Conservation (phyloP, 495 filamentous ascomycete genomes). For the Schizothecium vesticola region DNA sequence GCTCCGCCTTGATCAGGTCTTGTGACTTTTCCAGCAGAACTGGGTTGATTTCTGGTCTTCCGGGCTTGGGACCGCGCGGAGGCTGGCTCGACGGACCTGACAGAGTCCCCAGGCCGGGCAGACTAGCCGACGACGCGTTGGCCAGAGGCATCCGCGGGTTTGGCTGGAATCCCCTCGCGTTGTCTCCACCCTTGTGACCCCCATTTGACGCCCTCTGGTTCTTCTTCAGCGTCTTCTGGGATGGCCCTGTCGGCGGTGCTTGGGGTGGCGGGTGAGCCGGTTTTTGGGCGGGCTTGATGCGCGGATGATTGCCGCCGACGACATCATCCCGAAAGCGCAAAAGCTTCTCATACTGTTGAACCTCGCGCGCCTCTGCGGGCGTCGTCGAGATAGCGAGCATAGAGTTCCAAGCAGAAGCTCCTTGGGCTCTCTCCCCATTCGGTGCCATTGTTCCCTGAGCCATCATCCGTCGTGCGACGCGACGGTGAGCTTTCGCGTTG, state of each 20-base stretch:
- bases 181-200: constrained; percentile 29
- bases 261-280: constrained; percentile 11
- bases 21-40: constrained; percentile 81
- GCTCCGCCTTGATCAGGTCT: constrained; percentile 73
- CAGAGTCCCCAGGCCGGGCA: constrained; percentile 26
- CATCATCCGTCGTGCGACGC: constrained; percentile 7
- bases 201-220: constrained; percentile 15
- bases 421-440: not conserved
- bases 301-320: constrained; percentile 28
- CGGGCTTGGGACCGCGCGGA: constrained; percentile 29
- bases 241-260: constrained; percentile 16
- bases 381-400: constrained; percentile 18
- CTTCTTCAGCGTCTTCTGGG: not conserved
- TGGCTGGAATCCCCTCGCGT: constrained; percentile 35
- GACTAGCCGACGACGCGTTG: constrained; percentile 7
- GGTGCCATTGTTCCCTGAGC: constrained; percentile 18
- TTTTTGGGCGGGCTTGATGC: constrained; percentile 38
- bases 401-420: constrained; percentile 1
- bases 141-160: constrained; percentile 30
- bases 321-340: constrained; percentile 35
- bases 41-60: constrained; percentile 60
- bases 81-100: constrained; percentile 17
- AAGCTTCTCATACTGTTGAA: constrained; percentile 32
- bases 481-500: not conserved
- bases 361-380: constrained; percentile 19